A percentile compares a stretch with the other conserved stretches of the same genome.
Conservation (phyloP, 2,329 filamentous ascomycete genomes). For the Epichloe baconii region DNA sequence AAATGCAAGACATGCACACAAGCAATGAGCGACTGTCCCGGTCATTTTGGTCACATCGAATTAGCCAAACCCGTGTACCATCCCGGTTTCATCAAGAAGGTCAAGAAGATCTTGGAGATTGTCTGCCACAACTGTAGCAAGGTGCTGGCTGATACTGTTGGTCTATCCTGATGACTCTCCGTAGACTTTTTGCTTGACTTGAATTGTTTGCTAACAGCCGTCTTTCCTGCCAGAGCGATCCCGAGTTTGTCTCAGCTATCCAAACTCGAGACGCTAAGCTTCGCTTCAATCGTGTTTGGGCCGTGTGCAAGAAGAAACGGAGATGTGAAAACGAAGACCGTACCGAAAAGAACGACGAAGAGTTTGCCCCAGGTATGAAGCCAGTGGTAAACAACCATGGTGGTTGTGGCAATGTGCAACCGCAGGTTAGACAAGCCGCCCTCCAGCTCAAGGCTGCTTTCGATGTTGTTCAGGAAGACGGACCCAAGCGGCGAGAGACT, state of each 20-base stretch:
- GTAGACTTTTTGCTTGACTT: conserved; percentile 33
- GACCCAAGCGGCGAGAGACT: conserved; percentile 62
- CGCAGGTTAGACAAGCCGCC: conserved; percentile 75
- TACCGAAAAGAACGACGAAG: conserved; percentile 54
- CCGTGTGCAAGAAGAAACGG: conserved; percentile 78
- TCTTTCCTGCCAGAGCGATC: conserved; percentile 54
- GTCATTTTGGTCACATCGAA: conserved; percentile 98
- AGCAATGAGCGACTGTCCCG: conserved; percentile 89
- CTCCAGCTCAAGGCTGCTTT: conserved; percentile 67
- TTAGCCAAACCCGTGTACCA: conserved; percentile 94
- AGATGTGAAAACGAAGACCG: conserved; percentile 71
- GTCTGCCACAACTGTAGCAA: conserved; percentile 99
- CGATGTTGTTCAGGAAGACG: conserved; percentile 56
- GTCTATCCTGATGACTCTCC: conserved; percentile 46
- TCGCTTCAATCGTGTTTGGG: conserved; percentile 87
- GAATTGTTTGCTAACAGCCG: conserved; percentile 45
- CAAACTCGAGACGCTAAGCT: conserved; percentile 82
- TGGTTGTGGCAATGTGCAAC: conserved; percentile 85
- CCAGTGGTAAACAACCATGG: conserved; percentile 52
- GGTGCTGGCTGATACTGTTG: conserved; percentile 94
- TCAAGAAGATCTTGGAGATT: conserved; percentile 97
- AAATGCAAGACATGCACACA: conserved; percentile 95
- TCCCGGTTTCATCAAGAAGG: conserved; percentile 90
- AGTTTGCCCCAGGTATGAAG: conserved; percentile 48
- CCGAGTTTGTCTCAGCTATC: conserved; percentile 71